Evolutionary conservation across 2,329 filamentous ascomycete species (phyloP), one percentile per base, ranked within the genome.

Genomic region (Neurospora sp.): DNA sequence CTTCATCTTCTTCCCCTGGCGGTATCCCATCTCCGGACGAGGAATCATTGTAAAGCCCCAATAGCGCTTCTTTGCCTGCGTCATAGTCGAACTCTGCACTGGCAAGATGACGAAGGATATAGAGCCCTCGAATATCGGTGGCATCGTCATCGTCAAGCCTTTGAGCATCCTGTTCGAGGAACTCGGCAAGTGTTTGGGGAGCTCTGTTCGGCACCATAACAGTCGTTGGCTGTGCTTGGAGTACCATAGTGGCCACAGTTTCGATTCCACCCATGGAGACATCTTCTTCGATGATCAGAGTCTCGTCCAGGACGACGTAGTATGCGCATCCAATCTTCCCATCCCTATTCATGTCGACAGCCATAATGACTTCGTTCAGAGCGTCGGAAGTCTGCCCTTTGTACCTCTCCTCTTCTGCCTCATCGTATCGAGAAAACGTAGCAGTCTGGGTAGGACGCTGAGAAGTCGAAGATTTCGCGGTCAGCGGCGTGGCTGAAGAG

Each of bases 271-370:
- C 90, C 73, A 88, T 83, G 17, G 87, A 84, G 10, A 92, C 84
- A 74, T 97, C 94, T 77, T 95, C 89, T 77, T 96, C 89, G 62
- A 97, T 84, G 71, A 87, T 90, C 3, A 97, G 79, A 42, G 84
- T 88, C 75, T 92, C 89, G 46, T 93, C 88, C 36, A 85, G 81
- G 6, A 90, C 89, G 66, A 90, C 83, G 77, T 95, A 97, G 77
- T 95, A 97, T 66, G 92, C 90, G 78, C 93, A 97, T 0, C 95
- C 95, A 19, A 97, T 84, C 0, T 86, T 89, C 0, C 87, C 89
- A 38, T 87, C 85, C n/a, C 89, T 86, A 72, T 86, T 88, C 78
- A 95, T 84, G 71, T 96, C 89, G 33, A 97, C 82, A 0, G 93
- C 92, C 88, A 97, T 92, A 70, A 97, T 86, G 36, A 93, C 81